Conservation (phyloP, 2,329 filamentous ascomycete genomes). For the Lasiodiplodia hormozganensis region DNA sequence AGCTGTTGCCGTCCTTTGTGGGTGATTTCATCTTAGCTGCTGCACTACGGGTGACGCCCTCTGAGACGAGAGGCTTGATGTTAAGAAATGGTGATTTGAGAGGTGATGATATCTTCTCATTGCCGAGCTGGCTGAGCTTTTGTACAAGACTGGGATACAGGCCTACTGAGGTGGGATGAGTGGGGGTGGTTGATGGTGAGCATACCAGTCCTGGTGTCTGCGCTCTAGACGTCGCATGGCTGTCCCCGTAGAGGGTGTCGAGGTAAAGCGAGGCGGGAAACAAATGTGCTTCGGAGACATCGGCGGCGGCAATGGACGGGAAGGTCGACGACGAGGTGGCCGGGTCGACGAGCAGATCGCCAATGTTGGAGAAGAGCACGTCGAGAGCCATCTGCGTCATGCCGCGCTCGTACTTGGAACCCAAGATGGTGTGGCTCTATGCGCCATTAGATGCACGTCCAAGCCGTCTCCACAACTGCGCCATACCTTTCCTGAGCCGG, state of each 20-base stretch:
- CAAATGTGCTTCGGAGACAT: conserved; percentile 81
- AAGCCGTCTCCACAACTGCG: neutral
- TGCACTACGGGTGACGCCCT: conserved; percentile 37
- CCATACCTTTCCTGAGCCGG: conserved; percentile 92
- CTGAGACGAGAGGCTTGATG: conserved; percentile 44
- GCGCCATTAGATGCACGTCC: neutral
- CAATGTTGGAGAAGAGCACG: conserved; percentile 83
- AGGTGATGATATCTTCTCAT: neutral
- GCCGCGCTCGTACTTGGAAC: conserved; percentile 83
- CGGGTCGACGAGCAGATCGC: conserved; percentile 70
- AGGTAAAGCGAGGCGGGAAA: conserved; percentile 78
- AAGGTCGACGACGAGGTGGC: conserved; percentile 66
- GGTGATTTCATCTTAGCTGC: conserved; percentile 37
- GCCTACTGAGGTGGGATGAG: conserved; percentile 1
- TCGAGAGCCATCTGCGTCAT: conserved; percentile 92
- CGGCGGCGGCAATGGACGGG: conserved; percentile 75
- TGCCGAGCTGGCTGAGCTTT: conserved; percentile 7
- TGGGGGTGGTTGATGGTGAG: conserved; percentile 14
- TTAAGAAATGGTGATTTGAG: conserved; percentile 19
- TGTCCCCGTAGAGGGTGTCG: conserved; percentile 77
- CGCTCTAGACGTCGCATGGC: conserved; percentile 46
- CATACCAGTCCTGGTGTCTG: conserved; percentile 27
- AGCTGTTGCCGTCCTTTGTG: conserved; percentile 59
- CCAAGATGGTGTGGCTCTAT: conserved; percentile 94
- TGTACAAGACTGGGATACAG: conserved; percentile 23